Evolutionary conservation across 805 yeast species (phyloP), one percentile per base, ranked within the genome.

Genomic region (Cyberlindnera veronae): DNA sequence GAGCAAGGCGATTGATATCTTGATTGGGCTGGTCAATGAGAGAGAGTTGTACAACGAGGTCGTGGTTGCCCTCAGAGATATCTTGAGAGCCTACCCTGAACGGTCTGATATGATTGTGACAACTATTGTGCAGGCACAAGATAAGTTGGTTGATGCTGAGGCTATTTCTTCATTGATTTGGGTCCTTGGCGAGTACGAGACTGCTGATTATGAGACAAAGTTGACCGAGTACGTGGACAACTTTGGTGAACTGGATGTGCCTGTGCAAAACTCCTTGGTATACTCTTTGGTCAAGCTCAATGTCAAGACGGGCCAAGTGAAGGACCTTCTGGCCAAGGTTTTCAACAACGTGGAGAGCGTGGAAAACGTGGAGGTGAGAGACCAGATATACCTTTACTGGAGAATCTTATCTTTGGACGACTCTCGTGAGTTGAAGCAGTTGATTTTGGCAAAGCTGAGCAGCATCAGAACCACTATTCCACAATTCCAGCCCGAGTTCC

Each of bases 331-430:
- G 48, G 90, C 84, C 53, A 67, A 66, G 31, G 70, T 79, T 6
- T 69, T 84, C 50, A 81, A 77, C 44, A 79, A 86, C 9, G 83
- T 89, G 4, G 75, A 73, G 42, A 72, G 76, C 31, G 69, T 83
- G 41, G 84, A 81, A 45, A 82, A 81, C 54, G 77, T 87, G 3
- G 95, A 84, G 56, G 83, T 84, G 20, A 72, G 93, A 60, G 95
- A 84, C 58, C 77, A 81, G 66, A 89, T 91, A 1, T 84, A 74
- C 58, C 67, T 84, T 30, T 84, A 83, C 57, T 84, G 93, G 93
- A 74, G 95, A 63, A 69, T 85, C 34, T 64, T 84, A 36, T 82
- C 89, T 1, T 42, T 65, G 42, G 69, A 65, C 27, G 53, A 60
- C 36, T 51, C 64, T 4, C 55, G 67, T 2, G 54, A 54, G 6